Percentiles rank a stretch among this genome's conserved stretches.
Evolutionary conservation across 2,329 filamentous ascomycete species (phyloP).

Genomic region (Sarocladium strictum): DNA sequence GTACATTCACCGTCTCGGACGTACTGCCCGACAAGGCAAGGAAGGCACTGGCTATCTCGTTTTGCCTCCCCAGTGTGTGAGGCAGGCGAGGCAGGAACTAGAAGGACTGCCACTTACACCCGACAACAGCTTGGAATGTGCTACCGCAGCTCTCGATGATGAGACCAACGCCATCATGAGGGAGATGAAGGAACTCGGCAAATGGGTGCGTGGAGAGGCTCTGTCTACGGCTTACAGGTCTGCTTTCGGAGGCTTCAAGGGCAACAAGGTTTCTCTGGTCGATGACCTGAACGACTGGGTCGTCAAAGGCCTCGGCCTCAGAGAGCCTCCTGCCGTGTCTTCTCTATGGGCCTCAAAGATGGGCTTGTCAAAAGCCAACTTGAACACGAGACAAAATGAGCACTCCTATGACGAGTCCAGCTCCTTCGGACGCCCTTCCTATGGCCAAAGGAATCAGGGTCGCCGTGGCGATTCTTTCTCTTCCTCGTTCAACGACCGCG

Average conservation of each 20-base stretch:
- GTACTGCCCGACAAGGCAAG: constrained; percentile 70
- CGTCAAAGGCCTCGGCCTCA: constrained; percentile 44
- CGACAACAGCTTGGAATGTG: constrained; percentile 43
- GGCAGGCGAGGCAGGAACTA: constrained; percentile 44
- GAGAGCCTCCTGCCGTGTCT: constrained; percentile 35
- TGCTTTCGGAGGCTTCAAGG: constrained; percentile 45
- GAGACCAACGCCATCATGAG: constrained; percentile 40
- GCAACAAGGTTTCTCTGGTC: constrained; percentile 35
- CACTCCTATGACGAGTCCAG: constrained; percentile 11
- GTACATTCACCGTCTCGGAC: constrained; percentile 72
- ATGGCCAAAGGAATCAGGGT: constrained; percentile 14
- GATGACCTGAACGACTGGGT: constrained; percentile 49
- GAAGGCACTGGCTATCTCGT: constrained; percentile 67
- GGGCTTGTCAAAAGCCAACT: constrained; percentile 22
- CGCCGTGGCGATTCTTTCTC: constrained; percentile 9
- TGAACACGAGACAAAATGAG: constrained; percentile 29
- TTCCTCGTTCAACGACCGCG: constrained; percentile 3
- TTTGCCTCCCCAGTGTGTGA: constrained; percentile 48
- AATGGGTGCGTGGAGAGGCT: constrained; percentile 27
- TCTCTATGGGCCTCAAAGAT: constrained; percentile 22
- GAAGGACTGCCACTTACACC: constrained; percentile 54
- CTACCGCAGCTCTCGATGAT: constrained; percentile 47
- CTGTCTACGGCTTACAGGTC: constrained; percentile 46
- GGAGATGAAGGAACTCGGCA: constrained; percentile 35
- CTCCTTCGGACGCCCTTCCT: constrained; percentile 15